Evolutionary conservation across 345 rosid species (phyloP).

Genomic region (Salix viminalis): DNA sequence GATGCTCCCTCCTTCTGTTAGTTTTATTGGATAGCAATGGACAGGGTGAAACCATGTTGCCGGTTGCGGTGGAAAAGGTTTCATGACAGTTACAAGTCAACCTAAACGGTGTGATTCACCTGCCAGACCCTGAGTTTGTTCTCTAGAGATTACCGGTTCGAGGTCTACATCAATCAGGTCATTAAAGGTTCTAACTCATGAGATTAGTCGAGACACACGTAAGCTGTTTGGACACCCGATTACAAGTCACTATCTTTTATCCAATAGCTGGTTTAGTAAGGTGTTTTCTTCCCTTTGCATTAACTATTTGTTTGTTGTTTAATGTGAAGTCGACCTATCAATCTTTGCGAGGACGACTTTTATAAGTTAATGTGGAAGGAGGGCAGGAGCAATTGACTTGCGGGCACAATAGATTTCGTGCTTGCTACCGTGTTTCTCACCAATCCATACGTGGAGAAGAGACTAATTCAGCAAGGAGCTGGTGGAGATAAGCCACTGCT

Average conservation of each 20-base stretch:
- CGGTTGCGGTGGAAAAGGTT: too few relatives aligned
- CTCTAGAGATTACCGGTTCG: too few relatives aligned
- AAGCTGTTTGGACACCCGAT: neutral
- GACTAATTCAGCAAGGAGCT: neutral
- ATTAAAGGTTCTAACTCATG: too few relatives aligned
- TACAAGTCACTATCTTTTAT: slow-evolving; percentile 1
- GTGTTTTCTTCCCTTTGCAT: neutral
- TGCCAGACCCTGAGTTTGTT: too few relatives aligned
- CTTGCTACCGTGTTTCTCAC: neutral
- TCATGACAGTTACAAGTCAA: too few relatives aligned
- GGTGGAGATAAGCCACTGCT: neutral
- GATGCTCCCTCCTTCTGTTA: neutral
- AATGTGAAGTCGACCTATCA: neutral
- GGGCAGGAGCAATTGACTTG: neutral
- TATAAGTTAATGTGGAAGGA: neutral
- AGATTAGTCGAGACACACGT: too few relatives aligned
- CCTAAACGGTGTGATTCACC: too few relatives aligned
- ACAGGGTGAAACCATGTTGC: slow-evolving; percentile 6
- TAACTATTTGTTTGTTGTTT: neutral
- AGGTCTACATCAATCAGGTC: too few relatives aligned
- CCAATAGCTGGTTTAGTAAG: neutral
- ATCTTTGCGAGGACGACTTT: neutral
- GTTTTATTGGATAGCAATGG: neutral
- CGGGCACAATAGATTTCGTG: neutral
- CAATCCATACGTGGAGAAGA: neutral